Conservation (phyloP, 176 grass and related monocot species). For the Rhynchospora pubera region DNA sequence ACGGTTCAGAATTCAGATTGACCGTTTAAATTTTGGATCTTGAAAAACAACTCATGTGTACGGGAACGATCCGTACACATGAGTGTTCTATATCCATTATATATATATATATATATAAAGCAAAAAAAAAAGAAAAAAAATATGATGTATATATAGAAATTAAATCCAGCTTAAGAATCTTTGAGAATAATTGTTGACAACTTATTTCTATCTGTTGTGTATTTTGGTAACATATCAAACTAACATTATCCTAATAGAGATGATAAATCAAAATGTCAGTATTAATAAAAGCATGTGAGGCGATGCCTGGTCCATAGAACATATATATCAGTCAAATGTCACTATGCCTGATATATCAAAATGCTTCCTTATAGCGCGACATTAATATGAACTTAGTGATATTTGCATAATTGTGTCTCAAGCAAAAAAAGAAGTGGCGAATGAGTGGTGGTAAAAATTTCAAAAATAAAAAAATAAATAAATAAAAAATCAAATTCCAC, state of each 20-base stretch:
- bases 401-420: neutral
- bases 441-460: neutral
- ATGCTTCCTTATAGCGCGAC: neutral
- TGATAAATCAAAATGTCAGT: no score
- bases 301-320: neutral
- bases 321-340: neutral
- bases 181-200: neutral
- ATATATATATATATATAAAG: no score
- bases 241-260: neutral
- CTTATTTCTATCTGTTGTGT: neutral
- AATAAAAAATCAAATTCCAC: neutral
- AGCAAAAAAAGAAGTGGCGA: neutral
- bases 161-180: neutral
- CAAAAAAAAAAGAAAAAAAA: no score
- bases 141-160: no score
- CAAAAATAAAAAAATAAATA: no score
- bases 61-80: no score
- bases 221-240: neutral
- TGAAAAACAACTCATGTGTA: no score
- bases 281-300: neutral
- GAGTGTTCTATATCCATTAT: no score
- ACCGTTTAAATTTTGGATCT: no score
- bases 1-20: no score
- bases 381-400: neutral
- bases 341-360: constrained; percentile 1